A percentile compares a stretch with the other conserved stretches of the same genome.
Evolutionary conservation across 345 rosid genomes (phyloP).

Genomic region (Pseudoturritis turrita): DNA sequence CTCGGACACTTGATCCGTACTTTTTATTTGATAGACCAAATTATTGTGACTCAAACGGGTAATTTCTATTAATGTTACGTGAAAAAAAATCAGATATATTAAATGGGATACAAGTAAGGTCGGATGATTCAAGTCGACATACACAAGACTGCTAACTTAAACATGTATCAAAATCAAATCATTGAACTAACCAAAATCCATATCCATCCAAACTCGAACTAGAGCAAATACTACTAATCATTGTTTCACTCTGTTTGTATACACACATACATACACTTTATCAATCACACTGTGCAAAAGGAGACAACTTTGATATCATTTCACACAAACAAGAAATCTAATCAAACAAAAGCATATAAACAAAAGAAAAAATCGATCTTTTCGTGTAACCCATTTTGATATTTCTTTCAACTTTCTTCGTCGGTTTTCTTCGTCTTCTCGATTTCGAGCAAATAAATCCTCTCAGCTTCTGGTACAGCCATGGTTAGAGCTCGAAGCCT

Average conservation of each 20-base stretch:
- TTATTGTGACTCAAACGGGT: too few relatives aligned
- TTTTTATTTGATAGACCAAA: too few relatives aligned
- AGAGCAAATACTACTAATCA: not conserved
- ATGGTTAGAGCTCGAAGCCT: constrained; percentile 47
- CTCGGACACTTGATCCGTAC: too few relatives aligned
- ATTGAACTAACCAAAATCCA: too few relatives aligned
- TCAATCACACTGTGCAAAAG: not conserved
- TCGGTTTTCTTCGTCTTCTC: constrained; percentile 42
- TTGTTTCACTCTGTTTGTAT: not conserved
- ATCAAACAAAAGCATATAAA: not conserved
- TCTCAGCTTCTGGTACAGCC: constrained; percentile 73
- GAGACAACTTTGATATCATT: not conserved
- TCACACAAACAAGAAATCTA: constrained; percentile 2
- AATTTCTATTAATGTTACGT: too few relatives aligned
- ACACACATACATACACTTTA: not conserved
- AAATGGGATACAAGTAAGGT: too few relatives aligned
- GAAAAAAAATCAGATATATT: too few relatives aligned
- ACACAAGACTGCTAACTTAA: too few relatives aligned
- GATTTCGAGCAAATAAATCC: constrained; percentile 48
- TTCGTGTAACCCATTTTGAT: not conserved
- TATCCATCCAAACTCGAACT: not conserved
- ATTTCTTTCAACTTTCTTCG: constrained; percentile 15
- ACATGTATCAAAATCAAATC: too few relatives aligned
- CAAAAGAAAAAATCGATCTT: not conserved
- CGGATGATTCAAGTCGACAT: too few relatives aligned